A percentile compares a stretch with the other conserved stretches of the same genome.
Evolutionary conservation across 495 filamentous ascomycete genomes (phyloP).

Genomic region (Lasiosphaeria hispida): DNA sequence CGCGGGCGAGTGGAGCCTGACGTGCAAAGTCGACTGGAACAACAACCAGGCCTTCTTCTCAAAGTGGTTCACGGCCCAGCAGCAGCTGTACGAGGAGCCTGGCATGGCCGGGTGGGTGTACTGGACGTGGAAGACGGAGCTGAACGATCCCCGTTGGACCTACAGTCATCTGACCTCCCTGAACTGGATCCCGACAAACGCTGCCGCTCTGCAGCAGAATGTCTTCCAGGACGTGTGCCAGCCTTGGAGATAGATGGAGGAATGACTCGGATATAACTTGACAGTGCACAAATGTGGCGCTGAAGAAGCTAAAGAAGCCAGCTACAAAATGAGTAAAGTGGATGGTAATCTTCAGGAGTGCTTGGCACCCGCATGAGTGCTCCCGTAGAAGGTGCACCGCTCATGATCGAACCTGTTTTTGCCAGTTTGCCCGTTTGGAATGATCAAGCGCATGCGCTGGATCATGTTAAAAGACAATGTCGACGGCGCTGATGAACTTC

Average conservation of each 20-base stretch:
- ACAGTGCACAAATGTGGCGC: no score
- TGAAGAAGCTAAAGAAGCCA: no score
- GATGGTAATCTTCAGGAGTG: no score
- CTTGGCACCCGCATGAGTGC: no score
- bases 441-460: no score
- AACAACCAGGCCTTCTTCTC: constrained; percentile 41
- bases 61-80: constrained; percentile 55
- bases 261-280: no score
- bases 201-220: constrained; percentile 22
- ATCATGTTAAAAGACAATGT: no score
- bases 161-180: constrained; percentile 22
- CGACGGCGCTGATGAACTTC: no score
- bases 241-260: neutral
- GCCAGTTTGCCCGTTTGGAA: no score
- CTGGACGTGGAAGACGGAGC: constrained; percentile 54
- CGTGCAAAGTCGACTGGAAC: constrained; percentile 35
- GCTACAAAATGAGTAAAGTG: no score
- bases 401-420: no score
- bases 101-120: constrained; percentile 52
- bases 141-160: constrained; percentile 32
- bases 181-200: constrained; percentile 21
- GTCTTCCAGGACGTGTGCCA: constrained; percentile 25
- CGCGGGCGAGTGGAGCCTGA: constrained; percentile 54
- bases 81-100: constrained; percentile 50
- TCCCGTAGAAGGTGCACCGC: no score